phyloP scores from a whole-genome alignment of 2,329 filamentous ascomycete species.

The Coleophoma eucalyptorum region DNA sequence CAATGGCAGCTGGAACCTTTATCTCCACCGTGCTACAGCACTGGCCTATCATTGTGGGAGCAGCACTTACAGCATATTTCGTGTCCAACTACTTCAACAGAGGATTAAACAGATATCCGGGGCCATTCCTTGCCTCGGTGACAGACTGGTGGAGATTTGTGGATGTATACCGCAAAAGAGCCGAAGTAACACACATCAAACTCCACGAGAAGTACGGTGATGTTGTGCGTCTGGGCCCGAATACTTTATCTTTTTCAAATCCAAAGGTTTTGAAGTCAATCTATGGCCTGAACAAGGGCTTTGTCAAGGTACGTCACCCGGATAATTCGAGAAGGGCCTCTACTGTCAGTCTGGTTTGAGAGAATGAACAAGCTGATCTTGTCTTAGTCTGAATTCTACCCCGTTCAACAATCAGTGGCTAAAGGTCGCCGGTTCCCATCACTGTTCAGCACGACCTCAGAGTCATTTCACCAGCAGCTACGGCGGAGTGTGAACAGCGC shows the following conservation, averaged over 20 bases:
- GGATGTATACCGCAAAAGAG: constrained; percentile 60
- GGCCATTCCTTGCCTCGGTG: constrained; percentile 62
- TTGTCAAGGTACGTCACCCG: constrained; percentile 58
- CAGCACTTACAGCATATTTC: constrained; percentile 35
- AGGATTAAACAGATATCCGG: constrained; percentile 69
- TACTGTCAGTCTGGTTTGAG: not conserved
- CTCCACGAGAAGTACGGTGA: constrained; percentile 71
- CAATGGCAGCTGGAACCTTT: constrained; percentile 15
- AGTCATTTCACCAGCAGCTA: constrained; percentile 71
- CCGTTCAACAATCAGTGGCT: constrained; percentile 70
- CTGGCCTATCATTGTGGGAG: constrained; percentile 36
- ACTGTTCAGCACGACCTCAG: constrained; percentile 73
- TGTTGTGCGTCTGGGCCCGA: constrained; percentile 72
- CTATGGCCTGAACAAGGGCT: constrained; percentile 79
- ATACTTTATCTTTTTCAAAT: constrained; percentile 68
- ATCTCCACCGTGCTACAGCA: constrained; percentile 23
- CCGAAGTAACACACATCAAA: constrained; percentile 63
- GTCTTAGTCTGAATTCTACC: constrained; percentile 71
- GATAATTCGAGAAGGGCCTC: not conserved
- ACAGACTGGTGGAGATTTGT: constrained; percentile 74
- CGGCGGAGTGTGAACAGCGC: constrained; percentile 72
- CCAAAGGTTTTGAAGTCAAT: constrained; percentile 71
- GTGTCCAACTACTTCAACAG: constrained; percentile 45
- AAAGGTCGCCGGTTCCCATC: constrained; percentile 66
- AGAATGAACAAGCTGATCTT: not conserved